Conservation (phyloP, 805 yeast species). For the Suhomyces sp. region DNA sequence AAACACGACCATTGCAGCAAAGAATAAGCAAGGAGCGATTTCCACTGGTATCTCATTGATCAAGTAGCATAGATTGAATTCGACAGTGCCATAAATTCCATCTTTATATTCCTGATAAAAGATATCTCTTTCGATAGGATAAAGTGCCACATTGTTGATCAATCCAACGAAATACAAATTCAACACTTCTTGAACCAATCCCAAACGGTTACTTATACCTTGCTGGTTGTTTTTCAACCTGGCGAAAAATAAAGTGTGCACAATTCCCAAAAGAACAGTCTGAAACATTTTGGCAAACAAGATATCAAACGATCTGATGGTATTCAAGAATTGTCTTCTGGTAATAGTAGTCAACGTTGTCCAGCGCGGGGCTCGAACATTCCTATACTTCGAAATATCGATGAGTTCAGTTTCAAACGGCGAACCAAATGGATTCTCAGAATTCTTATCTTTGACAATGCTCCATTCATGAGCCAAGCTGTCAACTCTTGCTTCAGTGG, state of each 20-base stretch:
- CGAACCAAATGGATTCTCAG: neutral
- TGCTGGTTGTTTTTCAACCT: constrained; percentile 18
- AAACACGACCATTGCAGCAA: constrained; percentile 21
- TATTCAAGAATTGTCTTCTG: constrained; percentile 17
- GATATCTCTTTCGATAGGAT: constrained; percentile 21
- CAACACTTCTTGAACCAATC: constrained; percentile 22
- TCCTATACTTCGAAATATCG: neutral
- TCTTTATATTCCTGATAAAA: constrained; percentile 28
- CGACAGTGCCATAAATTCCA: constrained; percentile 20
- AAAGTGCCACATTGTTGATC: constrained; percentile 23
- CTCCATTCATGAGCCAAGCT: constrained; percentile 29
- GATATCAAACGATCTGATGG: constrained; percentile 20
- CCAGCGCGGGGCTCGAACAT: constrained; percentile 4
- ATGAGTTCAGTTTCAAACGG: neutral
- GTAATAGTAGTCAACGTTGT: constrained; percentile 14
- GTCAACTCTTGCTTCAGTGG: constrained; percentile 20
- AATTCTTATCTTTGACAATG: neutral
- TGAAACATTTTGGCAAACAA: constrained; percentile 19
- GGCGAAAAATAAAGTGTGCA: constrained; percentile 24
- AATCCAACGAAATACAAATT: constrained; percentile 25
- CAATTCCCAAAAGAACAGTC: constrained; percentile 16
- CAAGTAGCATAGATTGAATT: constrained; percentile 21
- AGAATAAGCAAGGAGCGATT: constrained; percentile 17
- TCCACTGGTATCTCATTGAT: constrained; percentile 26
- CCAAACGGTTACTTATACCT: constrained; percentile 23